Base-by-base conservation (phyloP, 805 yeast species). In the Cyberlindnera samutprakarnensis region DNA sequence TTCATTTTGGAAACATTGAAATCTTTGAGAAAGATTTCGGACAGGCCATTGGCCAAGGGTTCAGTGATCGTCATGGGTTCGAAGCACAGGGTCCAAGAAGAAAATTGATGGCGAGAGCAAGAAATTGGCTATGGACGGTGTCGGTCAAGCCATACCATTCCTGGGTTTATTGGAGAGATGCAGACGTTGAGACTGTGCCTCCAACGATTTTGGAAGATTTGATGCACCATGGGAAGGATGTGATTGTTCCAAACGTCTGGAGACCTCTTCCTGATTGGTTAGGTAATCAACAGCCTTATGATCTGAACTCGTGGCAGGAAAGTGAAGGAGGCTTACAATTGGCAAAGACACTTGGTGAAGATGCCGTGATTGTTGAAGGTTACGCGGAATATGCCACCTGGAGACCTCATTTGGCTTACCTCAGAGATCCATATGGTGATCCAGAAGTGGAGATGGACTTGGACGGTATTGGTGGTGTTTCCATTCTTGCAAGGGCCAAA, bases 391-490 rank as follows among this genome's bases (percentile, higher is more conserved):
- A 86, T 56, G 95, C 94, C 28, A 90, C 98, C 2, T 90, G 97
- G 96, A 72, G 98, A 59, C 94, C 96, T 2, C 97, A 90, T 61
- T 68, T 90, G 47, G 97, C 97, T 1, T 90, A 92, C 53, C 69
- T 90, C 54, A 69, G 97, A 47, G 96, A 90, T 49, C 95, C 96
- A 5, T 78, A 83, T 51, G 98, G 97, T 16, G 92, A 87, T 57
- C 90, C 94, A 12, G 90, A 84, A 53, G 90, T 79, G 23, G 95
- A 86, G 54, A 83, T 90, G 84, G 87, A 80, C 34, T 65, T 90
- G 39, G 97, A 90, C 57, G 98, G 98, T 35, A 87, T 90, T 46
- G 98, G 98, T 18, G 98, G 98, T 44, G 98, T 90, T 27, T 85
- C 96, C 1, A 87, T 92, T 42, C 65, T 90, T 42, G 74, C 94